Evolutionary conservation across 2,329 filamentous ascomycete species (phyloP), one percentile per base, ranked within the genome.

Genomic region (Lizonia empirigonia): DNA sequence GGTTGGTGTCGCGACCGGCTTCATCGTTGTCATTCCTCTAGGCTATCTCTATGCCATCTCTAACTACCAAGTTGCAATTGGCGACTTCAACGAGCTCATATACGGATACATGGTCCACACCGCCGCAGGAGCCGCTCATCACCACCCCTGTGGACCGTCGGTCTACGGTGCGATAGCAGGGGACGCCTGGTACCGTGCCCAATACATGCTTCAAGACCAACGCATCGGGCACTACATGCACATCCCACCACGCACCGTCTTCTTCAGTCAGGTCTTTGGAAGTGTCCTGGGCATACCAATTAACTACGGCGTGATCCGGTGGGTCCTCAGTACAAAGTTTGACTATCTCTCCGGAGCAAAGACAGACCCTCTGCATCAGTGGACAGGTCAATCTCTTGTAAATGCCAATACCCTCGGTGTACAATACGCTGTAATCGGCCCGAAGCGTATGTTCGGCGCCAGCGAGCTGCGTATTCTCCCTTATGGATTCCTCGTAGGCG

Each of bases 221-320:
- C 84, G 85, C 61, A 84, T 86, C n/a, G 83, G 82, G 0, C 82
- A 85, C 57, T 86, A 85, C 57, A 83, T 84, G 78, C 82, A 86
- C 44, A 76, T 86, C 0, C 81, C 83, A 0, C 83, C 83, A 1
- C 78, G 80, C 10, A 74, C 79, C 0, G 78, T 85, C 5, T 85
- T 86, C 71, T 83, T 85, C 64, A 82, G 81, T 1, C 83, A 86
- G 59, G 74, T 86, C 4, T 82, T 85, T 24, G 84, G 82, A 3
- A 82, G 80, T 13, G 69, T 82, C 7, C 73, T 86, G 33, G 83
- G 83, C 5, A 76, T 86, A 6, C 83, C 83, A 0, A 79, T 85
- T 56, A 84, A 86, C 63, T 86, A 85, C 45, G 82, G 76, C 5
- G 81, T 85, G 18, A 79, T 86, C 36, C 77, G 80, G 30, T 86